Evolutionary conservation across 2,329 filamentous ascomycete species (phyloP), one percentile per base, ranked within the genome.

Genomic region (Penicillium glabrum): DNA sequence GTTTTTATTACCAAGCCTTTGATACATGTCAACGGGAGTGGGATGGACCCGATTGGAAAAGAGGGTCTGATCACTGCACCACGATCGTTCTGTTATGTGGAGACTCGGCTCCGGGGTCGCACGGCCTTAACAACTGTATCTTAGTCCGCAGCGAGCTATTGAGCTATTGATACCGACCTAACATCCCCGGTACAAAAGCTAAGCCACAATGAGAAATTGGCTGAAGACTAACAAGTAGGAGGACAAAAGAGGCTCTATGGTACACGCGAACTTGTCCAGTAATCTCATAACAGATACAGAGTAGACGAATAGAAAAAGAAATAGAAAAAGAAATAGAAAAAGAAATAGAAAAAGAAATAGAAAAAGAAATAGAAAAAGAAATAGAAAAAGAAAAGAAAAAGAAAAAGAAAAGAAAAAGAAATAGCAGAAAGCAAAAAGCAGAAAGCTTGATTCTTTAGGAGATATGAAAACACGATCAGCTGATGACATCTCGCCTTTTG

Each of bases 181-280:
- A 21, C 19, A 2, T 21, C 37, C 19, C 19, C 39, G 23, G 39
- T 21, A 23, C 23, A 3, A 41, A 23, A 41, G 19, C 19, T 41
- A 41, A 13, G 19, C 19, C 3, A 1, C 19, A 41, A 21, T 23
- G 5, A 41, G 19, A 13, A 3, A 19, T 16, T n/a, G 16, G 16
- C 14, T 5, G 33, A 10, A 3, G n/a, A n/a, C 1, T n/a, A 8
- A 8, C 9, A n/a, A 19, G 5, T 10, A n/a, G 10, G 35, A 9
- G 35, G 8, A 5, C 13, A 16, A 33, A 14, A 33, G 31, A 33
- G 29, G 11, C 29, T 3, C 26, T 56, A 59, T 61, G 51, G 39
- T 61, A 62, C 56, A 64, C 14, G 48, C 29, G 44, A 41, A 48
- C 11, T 49, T 27, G 8, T 44, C 21, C n/a, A 52, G n/a, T 37